Evolutionary conservation across 2,329 filamentous ascomycete genomes (phyloP), one percentile per base, ranked within the genome.

Genomic region (Cladosporium cucumerinum): DNA sequence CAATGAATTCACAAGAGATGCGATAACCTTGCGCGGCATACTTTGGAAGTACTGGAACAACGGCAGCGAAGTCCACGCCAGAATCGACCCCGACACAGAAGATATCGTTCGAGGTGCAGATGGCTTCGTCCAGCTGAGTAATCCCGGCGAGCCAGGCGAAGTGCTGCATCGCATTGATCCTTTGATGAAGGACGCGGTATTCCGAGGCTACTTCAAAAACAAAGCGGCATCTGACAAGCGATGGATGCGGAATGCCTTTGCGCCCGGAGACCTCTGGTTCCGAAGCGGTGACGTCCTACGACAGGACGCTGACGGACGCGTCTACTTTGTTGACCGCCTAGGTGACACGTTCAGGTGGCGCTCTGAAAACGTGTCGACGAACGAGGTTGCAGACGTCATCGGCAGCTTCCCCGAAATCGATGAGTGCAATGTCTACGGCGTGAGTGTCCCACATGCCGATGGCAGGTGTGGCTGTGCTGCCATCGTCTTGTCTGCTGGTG

Each of bases 351-450:
- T 90, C 78, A 85, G 89, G 52, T 92, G 89, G 89, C 91, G 94
- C 79, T 88, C 87, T 2, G 76, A 78, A 65, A 78, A 78, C 57
- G 76, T 78, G 2, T 71, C 67, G 11, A 78, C 77, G 0, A 76
- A 77, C 63, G 92, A 96, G 75, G 92, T 96, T 18, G 85, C 89
- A 11, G 86, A 93, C 71, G 85, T 86, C 0, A 76, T 96, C 0
- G 89, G 90, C 5, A 77, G 80, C 0, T 89, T 92, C 73, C 81
- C 86, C 0, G 80, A 82, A 0, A 83, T 96, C 23, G 81, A 84
- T 25, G 92, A 96, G 78, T 89, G 89, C 46, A 96, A 94, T 70
- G 92, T 96, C 30, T 96, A 96, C 72, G 93, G 92, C 39, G 90
- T 96, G 1, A 78, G 86, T 30, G 78, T 96, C 8, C 92, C 92